Evolutionary conservation across 1,284 basidiomycete species (phyloP).

Genomic region (Inonotus obliquus): DNA sequence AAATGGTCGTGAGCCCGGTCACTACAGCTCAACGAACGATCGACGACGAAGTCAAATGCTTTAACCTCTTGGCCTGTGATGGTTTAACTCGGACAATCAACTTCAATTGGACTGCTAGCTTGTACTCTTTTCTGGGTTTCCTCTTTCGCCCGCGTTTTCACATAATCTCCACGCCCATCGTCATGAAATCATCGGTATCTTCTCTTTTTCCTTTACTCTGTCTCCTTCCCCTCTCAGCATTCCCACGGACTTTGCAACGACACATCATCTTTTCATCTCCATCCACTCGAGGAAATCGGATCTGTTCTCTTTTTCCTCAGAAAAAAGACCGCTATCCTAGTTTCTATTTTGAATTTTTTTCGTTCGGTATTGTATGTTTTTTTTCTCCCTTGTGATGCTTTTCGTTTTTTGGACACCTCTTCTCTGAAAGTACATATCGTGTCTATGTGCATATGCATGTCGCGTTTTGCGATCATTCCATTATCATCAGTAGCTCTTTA

Average conservation of each 20-base stretch:
- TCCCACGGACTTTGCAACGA: neutral
- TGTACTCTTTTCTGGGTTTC: neutral
- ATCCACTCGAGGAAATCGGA: neutral
- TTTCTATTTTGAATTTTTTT: no score
- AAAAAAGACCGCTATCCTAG: neutral
- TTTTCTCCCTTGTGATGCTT: neutral
- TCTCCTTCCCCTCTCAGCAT: neutral
- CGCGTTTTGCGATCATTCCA: neutral
- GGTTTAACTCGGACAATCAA: neutral
- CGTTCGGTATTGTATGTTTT: no score
- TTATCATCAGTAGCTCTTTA: no score
- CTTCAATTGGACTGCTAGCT: constrained; percentile 4
- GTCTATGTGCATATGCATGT: neutral
- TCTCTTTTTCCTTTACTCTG: neutral
- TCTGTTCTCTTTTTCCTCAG: no score
- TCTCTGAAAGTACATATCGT: neutral
- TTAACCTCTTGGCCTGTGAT: neutral
- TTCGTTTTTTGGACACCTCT: neutral
- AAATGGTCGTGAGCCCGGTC: constrained; percentile 22
- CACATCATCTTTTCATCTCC: neutral
- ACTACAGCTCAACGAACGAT: constrained; percentile 18
- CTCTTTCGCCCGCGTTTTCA: neutral
- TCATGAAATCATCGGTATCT: neutral
- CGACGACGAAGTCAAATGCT: constrained; percentile 23
- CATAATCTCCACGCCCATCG: neutral